Base-by-base conservation (phyloP, 495 filamentous ascomycete species). In the Hyaloscypha variabilis region DNA sequence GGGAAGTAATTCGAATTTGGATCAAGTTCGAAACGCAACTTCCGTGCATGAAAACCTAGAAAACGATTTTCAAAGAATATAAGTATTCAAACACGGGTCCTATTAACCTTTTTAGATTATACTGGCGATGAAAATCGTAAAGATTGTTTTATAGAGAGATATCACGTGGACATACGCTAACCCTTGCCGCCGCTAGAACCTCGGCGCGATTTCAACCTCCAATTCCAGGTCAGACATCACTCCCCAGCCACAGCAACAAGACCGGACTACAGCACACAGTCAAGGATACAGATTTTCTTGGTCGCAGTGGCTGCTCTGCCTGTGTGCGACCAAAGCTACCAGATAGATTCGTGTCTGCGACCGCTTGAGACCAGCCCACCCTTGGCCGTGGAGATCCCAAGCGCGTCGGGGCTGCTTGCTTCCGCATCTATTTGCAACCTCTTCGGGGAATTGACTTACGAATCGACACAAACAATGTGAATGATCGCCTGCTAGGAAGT, bases 401-500 rank as follows among this genome's bases (percentile, higher is more conserved):
- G 39, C 39, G 2, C 6, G 39, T 19, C 39, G 13, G 31, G 14
- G 11, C 3, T 46, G 39, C 11, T 46, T 46, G 11, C 39, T 46
- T 0, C 39, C 39, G 17, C 39, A 8, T 4, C 1, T 46, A 46
- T 14, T 46, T 19, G 39, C 10, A 17, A 46, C 39, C 39, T 13
- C 39, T 46, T 46, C 11, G 1, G 39, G 39, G 11, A 46, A 46
- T 46, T 46, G 39, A 46, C 11, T 19, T 46, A 17, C 39, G 19
- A 17, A 11, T 46, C 11, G 39, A 3, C 39, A 46, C 19, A 58
- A 17, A 58, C 8, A 58, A 69, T 69, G 64, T 64, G 49, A 63
- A 72, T 65, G 62, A 31, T 13, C 8, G 26, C 58, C 42, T 50
- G 13, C 14, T 65, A 69, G 28, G 13, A 14, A 51, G 29, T 42